Base-by-base conservation (phyloP, 1,139 yeast species). In the Suhomyces yuchorum region DNA sequence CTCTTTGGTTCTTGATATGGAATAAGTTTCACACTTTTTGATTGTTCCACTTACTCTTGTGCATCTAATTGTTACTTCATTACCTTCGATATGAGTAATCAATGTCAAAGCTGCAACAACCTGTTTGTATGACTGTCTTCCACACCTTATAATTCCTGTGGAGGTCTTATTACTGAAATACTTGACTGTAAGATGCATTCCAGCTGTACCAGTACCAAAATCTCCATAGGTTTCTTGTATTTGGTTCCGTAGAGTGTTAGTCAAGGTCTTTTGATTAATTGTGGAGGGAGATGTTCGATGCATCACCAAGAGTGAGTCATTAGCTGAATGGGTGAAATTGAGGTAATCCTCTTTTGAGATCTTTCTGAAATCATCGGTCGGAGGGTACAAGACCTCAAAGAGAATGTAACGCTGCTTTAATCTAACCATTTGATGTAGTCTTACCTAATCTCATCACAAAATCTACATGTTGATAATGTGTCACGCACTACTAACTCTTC, bases 11-110 rank as follows among this genome's bases (percentile, higher is more conserved):
- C 78, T 65, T 56, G 72, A 57, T 52, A 84, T 78, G 0, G 87
- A 85, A 51, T 73, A 81, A 56, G 83, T 78, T 62, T 91, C 96
- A 59, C 96, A 80, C 61, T 90, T 90, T 62, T 85, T 86, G 40
- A 93, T 91, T 0, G 98, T 91, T 0, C 97, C 98, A 58, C 96
- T 85, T 0, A 89, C 84, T 52, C 87, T 85, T 2, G 80, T 68
- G 36, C 89, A 84, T 47, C 84, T 74, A 8, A 91, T 65, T 4
- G 86, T 77, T 8, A 85, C 82, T 4, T 71, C 70, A 32, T 65
- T 62, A n/a, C 78, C 81, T 26, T 76, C 83, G 1, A 90, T 58
- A 24, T 70, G 67, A 40, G 72, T 75, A n/a, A 90, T 79, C 50
- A 87, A 70, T 0, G 88, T 75, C 53, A 92, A 63, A 0, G 96